Conservation (phyloP, 1,284 basidiomycete genomes). For the Pseudozyma hubeiensis region DNA sequence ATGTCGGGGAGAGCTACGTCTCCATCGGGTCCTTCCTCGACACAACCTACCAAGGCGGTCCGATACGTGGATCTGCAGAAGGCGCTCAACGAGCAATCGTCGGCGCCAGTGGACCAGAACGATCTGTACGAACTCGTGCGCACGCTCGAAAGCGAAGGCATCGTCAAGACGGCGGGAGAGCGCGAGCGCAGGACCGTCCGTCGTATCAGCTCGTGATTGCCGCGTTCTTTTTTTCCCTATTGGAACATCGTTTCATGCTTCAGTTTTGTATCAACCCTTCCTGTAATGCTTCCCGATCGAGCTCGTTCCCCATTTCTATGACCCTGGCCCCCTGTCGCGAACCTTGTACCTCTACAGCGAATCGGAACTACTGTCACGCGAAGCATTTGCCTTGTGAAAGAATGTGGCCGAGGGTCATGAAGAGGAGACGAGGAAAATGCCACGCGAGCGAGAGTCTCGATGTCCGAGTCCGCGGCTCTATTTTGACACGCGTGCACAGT, state of each 20-base stretch:
- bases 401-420: background rate
- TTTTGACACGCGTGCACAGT: conserved; percentile 19
- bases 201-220: conserved; percentile 39
- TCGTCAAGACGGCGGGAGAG: conserved; percentile 62
- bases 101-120: conserved; percentile 55
- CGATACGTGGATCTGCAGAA: conserved; percentile 61
- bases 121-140: conserved; percentile 62
- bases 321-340: background rate
- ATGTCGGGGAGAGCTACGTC: conserved; percentile 36
- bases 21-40: conserved; percentile 38
- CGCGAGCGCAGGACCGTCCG: conserved; percentile 64
- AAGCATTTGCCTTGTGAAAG: background rate
- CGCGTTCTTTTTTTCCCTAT: background rate
- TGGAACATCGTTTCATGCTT: background rate
- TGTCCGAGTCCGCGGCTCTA: conserved; percentile 1
- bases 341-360: conserved; percentile 6
- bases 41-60: conserved; percentile 51
- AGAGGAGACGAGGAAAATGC: background rate
- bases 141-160: conserved; percentile 59
- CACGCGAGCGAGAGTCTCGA: background rate
- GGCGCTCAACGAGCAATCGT: conserved; percentile 62
- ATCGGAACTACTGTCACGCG: background rate
- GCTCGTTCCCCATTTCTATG: background rate
- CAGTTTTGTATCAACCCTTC: background rate
- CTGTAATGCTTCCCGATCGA: background rate